These are phyloP conservation scores for Colletotrichum tanaceti DNA, from an alignment of 2,329 filamentous ascomycete genomes.

Conservation along the genomic window DNA sequence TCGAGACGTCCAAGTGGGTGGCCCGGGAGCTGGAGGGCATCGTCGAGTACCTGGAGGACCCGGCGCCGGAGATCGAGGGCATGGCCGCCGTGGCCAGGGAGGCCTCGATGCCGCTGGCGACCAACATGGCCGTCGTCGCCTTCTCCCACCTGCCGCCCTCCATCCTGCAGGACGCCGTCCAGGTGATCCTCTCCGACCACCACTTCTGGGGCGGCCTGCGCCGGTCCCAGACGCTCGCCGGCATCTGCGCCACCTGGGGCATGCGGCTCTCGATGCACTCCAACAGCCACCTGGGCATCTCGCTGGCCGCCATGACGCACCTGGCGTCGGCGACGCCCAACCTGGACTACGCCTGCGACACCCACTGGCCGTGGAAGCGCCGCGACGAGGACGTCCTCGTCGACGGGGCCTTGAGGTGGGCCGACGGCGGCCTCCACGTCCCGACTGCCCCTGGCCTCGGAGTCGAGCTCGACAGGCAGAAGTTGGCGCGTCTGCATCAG, in stretches of 20 bases:
- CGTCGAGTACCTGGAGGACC: conserved; percentile 55
- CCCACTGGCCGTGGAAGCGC: conserved; percentile 59
- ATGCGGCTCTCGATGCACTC: conserved; percentile 58
- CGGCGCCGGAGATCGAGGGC: conserved; percentile 54
- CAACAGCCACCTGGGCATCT: conserved; percentile 57
- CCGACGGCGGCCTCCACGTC: conserved; percentile 51
- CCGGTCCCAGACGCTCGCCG: conserved; percentile 53
- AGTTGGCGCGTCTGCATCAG: conserved; percentile 50
- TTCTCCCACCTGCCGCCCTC: conserved; percentile 54
- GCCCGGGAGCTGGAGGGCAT: conserved; percentile 52
- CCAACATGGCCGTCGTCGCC: conserved; percentile 57
- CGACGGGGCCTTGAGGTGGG: conserved; percentile 52
- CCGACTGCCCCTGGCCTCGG: conserved; percentile 52
- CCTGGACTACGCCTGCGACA: conserved; percentile 57
- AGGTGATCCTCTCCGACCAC: conserved; percentile 56
- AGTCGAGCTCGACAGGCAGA: conserved; percentile 52
- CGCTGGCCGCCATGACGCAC: conserved; percentile 57
- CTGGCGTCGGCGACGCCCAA: conserved; percentile 55
- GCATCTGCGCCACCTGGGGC: conserved; percentile 54
- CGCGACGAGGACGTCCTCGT: conserved; percentile 55
- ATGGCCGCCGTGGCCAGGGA: conserved; percentile 57
- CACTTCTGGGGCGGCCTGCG: conserved; percentile 59
- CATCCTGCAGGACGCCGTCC: conserved; percentile 53
- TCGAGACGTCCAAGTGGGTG: conserved; percentile 54
- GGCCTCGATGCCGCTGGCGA: conserved; percentile 55